Evolutionary conservation across 2,329 filamentous ascomycete genomes (phyloP).

Genomic region (Colletotrichum coccodes): DNA sequence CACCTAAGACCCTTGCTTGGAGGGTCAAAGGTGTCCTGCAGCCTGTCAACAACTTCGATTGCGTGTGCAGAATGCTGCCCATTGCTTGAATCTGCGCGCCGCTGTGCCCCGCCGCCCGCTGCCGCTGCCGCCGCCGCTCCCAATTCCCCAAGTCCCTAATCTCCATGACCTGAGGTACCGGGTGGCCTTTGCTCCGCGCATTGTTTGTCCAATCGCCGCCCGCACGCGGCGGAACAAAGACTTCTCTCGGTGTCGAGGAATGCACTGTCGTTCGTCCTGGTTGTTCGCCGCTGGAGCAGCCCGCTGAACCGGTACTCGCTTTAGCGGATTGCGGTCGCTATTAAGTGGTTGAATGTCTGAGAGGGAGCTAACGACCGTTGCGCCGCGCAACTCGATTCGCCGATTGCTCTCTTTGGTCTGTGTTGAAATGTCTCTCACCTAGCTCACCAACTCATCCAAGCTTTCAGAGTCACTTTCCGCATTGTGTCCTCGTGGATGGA

Average conservation of each 20-base stretch:
- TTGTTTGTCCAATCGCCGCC: neutral
- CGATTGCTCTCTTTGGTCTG: neutral
- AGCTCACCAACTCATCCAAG: neutral
- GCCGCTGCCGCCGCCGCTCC: neutral
- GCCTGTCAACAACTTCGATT: neutral
- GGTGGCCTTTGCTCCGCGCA: neutral
- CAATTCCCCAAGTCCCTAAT: too few species aligned
- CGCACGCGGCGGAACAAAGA: neutral
- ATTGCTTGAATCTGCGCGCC: neutral
- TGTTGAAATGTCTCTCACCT: neutral
- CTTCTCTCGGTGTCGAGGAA: neutral
- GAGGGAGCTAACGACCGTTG: neutral
- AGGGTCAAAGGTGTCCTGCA: neutral
- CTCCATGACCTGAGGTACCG: neutral
- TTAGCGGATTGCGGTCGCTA: neutral
- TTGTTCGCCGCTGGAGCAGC: neutral
- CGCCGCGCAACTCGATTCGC: neutral
- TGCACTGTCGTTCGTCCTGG: neutral
- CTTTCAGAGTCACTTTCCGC: neutral
- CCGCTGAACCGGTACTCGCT: neutral
- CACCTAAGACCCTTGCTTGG: neutral
- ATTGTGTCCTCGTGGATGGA: neutral
- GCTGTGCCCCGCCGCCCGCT: too few species aligned
- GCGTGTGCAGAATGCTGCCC: neutral
- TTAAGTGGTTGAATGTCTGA: neutral